Conservation (phyloP, 345 rosid genomes). For the Citropsis articulata region DNA sequence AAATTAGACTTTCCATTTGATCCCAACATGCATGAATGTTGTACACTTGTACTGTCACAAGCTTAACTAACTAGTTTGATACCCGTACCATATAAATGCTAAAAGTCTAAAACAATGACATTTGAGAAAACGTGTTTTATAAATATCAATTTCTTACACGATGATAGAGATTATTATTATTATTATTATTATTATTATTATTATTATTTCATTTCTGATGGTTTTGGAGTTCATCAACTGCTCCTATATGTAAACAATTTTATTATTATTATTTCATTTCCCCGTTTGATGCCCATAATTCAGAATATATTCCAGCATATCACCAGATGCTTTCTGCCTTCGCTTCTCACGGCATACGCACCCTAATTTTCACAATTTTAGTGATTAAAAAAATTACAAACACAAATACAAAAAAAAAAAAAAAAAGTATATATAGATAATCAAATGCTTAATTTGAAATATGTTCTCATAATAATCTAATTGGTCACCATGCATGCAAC, state of each 20-base stretch:
- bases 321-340: background rate
- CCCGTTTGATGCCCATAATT: background rate
- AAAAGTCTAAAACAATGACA: background rate
- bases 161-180: background rate
- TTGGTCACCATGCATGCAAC: background rate
- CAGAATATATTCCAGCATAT: background rate
- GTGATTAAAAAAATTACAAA: background rate
- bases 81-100: background rate
- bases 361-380: background rate
- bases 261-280: too few relatives aligned
- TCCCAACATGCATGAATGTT: background rate
- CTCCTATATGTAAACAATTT: background rate
- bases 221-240: background rate
- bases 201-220: background rate
- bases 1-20: background rate
- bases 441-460: background rate
- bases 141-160: background rate
- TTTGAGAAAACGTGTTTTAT: background rate
- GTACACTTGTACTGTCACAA: background rate
- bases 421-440: background rate
- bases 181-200: too few relatives aligned
- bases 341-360: background rate
- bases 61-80: background rate
- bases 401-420: background rate
- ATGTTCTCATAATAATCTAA: background rate